Base-by-base conservation (phyloP, 441 rosid genomes). In the Adansonia madagascariensis region DNA sequence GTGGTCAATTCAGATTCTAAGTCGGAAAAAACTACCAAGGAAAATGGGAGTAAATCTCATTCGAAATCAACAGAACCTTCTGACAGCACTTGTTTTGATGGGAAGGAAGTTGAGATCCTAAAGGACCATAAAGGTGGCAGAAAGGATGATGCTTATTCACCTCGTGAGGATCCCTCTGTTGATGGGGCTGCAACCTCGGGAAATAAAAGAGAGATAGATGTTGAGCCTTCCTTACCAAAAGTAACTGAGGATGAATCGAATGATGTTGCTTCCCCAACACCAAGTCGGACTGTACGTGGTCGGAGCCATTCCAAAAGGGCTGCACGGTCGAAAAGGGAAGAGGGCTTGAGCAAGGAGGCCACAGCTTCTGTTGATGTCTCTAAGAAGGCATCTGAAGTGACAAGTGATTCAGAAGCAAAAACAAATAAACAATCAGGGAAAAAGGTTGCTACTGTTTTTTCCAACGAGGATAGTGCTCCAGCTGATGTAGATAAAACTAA, bases 391-490 rank as follows among this genome's bases (percentile, higher is more conserved):
- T 81, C 89, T 72, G 94, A 86, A 80, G 90, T 71, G 80, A 78
- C 80, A 77, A 86, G 86, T 62, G 90, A 87, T 70, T 83, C 92
- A 44, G 90, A 88, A 86, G 84, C 84, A 55, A 92, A 90, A 79
- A 79, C 85, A 53, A 80, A 79, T 63, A 86, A 78, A 61, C 76
- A 55, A 76, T 72, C 86, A 9, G 89, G 85, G 71, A 89, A 85
- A 79, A 90, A 84, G 84, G 86, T 81, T 7, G 73, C 85, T 79
- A 73, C 84, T 55, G 87, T 67, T 60, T 66, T 75, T 78, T 82
- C 89, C 52, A 78, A 74, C 71, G 91, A 89, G 76, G 84, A 87
- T 73, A 87, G 80, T 81, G 72, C 82, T 79, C 73, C 83, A 12
- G 55, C 78, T 72, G 79, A 67, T 53, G 77, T 79, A 73, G 87